A percentile compares a stretch with the other conserved stretches of the same genome.
Evolutionary conservation across 306 rosid genomes (phyloP).

Genomic region (Begonia fuchsioides): DNA sequence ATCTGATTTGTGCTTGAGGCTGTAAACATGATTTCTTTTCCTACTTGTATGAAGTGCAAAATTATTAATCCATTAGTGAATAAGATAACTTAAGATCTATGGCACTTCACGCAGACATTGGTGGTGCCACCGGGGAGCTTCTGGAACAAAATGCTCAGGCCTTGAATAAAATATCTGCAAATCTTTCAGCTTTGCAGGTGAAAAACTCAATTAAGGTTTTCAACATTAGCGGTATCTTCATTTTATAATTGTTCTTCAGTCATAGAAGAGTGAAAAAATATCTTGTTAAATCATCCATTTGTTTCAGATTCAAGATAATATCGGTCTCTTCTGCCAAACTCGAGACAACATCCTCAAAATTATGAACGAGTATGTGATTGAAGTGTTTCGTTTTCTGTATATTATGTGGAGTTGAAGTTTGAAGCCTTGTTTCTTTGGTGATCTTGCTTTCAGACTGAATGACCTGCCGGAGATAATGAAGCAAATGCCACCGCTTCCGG

Average conservation of each 20-base stretch:
- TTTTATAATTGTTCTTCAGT: background rate
- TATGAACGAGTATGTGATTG: conserved; percentile 59
- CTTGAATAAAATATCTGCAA: background rate
- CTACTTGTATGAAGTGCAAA: too few species aligned
- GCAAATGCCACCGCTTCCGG: conserved; percentile 94
- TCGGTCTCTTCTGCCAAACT: conserved; percentile 72
- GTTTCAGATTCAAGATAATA: conserved; percentile 69
- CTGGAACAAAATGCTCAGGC: background rate
- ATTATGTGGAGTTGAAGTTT: too few species aligned
- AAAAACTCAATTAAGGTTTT: background rate
- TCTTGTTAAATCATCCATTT: conserved; percentile 3
- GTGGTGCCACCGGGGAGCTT: background rate
- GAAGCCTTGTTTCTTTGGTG: background rate
- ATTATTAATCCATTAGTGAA: too few species aligned
- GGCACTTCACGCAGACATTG: background rate
- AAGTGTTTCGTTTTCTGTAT: background rate
- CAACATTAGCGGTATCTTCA: too few species aligned
- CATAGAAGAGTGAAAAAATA: background rate
- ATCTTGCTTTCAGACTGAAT: conserved; percentile 28
- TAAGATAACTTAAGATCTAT: too few species aligned
- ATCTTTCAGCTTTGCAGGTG: background rate
- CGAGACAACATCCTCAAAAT: conserved; percentile 71
- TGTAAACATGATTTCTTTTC: too few species aligned
- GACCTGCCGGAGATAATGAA: conserved; percentile 84
- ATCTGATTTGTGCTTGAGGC: too few species aligned